Evolutionary conservation across 768 basidiomycete species (phyloP).

Genomic region (Boletus huronensis): DNA sequence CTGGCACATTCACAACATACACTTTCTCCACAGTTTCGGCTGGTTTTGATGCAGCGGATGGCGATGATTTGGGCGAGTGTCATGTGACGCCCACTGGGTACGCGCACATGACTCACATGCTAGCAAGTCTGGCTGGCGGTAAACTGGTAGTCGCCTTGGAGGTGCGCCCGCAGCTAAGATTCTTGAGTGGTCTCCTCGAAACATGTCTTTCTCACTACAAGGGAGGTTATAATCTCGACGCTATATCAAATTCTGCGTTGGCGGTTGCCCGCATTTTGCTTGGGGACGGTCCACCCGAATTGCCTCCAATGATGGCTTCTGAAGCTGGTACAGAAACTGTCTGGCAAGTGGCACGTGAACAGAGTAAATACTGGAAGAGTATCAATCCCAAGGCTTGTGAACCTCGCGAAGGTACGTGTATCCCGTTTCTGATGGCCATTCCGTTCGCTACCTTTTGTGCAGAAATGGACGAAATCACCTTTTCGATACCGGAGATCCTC

Average conservation of each 20-base stretch:
- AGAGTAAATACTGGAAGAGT: conserved; percentile 89
- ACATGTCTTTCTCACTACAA: conserved; percentile 28
- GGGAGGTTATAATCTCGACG: conserved; percentile 94
- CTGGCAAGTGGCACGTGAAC: conserved; percentile 81
- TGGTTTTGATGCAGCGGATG: conserved; percentile 94
- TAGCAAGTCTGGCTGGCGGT: conserved; percentile 82
- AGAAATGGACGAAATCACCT: conserved; percentile 62
- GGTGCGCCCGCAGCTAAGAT: conserved; percentile 42
- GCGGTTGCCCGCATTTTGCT: conserved; percentile 88
- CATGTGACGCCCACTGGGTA: conserved; percentile 89
- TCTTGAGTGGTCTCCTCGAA: neutral
- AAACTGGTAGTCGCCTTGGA: conserved; percentile 91
- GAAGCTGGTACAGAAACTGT: conserved; percentile 87
- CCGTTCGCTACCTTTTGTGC: neutral
- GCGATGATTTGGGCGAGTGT: conserved; percentile 90
- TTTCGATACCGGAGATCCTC: conserved; percentile 78
- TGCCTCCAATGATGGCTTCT: conserved; percentile 70
- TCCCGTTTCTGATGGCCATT: neutral
- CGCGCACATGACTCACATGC: conserved; percentile 99
- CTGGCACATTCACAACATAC: neutral
- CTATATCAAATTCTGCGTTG: conserved; percentile 82
- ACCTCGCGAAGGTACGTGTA: conserved; percentile 66
- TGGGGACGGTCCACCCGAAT: conserved; percentile 77
- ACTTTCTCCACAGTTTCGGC: conserved; percentile 70
- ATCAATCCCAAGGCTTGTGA: conserved; percentile 81